phyloP scores from a whole-genome alignment of 1,284 basidiomycete species.

The Butyriboletus appendiculatus region DNA sequence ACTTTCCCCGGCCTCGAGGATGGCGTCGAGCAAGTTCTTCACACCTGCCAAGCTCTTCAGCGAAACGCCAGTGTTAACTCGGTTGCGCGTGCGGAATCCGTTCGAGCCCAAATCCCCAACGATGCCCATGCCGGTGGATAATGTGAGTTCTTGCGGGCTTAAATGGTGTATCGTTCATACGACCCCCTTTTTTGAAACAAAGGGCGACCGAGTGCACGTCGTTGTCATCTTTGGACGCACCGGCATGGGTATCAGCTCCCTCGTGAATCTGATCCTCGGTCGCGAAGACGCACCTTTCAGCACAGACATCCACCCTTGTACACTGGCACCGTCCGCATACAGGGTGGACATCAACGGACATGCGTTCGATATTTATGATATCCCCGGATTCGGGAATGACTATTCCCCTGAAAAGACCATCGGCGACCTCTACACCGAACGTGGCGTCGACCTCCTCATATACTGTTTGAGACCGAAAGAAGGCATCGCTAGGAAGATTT shows the following conservation, averaged over 20 bases:
- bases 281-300: conserved; percentile 36
- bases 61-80: conserved; percentile 24
- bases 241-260: conserved; percentile 34
- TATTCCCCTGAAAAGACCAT: conserved; percentile 26
- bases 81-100: conserved; percentile 28
- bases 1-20: conserved; percentile 12
- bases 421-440: conserved; percentile 29
- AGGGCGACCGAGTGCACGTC: conserved; percentile 35
- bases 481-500: conserved; percentile 30
- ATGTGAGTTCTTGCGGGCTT: conserved; percentile 17
- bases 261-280: conserved; percentile 32
- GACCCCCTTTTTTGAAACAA: neutral
- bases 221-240: conserved; percentile 35
- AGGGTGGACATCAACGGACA: conserved; percentile 33
- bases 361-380: conserved; percentile 33
- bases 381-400: conserved; percentile 29
- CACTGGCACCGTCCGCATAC: conserved; percentile 23
- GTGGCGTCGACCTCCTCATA: conserved; percentile 32
- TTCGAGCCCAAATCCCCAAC: conserved; percentile 24
- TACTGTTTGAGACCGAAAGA: conserved; percentile 33
- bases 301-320: conserved; percentile 35
- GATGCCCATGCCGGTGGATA: conserved; percentile 33
- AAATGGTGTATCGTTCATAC: neutral
- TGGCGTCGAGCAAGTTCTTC: conserved; percentile 30
- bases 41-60: conserved; percentile 22